Base-by-base conservation (phyloP, 225 moss, liverwort and hornwort species). In the Pleurozium schreberi region DNA sequence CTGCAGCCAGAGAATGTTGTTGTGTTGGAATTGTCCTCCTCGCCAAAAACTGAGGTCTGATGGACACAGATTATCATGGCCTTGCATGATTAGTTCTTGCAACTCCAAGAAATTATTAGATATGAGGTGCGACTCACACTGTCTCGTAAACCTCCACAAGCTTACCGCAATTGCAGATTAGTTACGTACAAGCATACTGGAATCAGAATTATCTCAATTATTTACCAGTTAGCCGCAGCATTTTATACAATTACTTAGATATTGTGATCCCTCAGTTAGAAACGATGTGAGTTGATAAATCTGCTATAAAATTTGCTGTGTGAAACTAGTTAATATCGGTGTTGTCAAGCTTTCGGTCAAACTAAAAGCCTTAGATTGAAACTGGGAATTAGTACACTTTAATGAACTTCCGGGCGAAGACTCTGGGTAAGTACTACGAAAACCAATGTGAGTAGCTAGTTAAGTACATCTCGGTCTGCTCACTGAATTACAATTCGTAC, bases 1-100 rank as follows among this genome's bases (percentile, higher is more conserved):
- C 60, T 92, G 93, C 38, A 92, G 88, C 93, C 93, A 93, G 27
- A 91, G 64, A 69, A 84, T 91, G 25, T 77, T 93, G 52, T 87
- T 88, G 28, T 88, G 90, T 40, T 93, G 92, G 19, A 91, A 88
- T 38, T 89, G 84, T 58, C 93, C 92, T 69, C 92, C 93, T 38
- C 91, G 92, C 93, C 93, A 93, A 55, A 88, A 92, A 88, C 89
- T 93, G 62, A 93, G 86, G 87, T 93, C 93, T 93, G 63, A 45
- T 57, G 27, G 42, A 43, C 31, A 61, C 52, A 42, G 36, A 34
- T 19, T 16, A 80, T 34, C 43, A 43, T 13, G 53, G 34, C 40
- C 18, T 40, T 57, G 38, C 49, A 58, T 18, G 40, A 84, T 84
- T 66, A 84, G 84, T n/a, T 34, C 42, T 83, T 63, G 75, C 42